Evolutionary conservation across 805 yeast genomes (phyloP), one percentile per base, ranked within the genome.

Genomic region (Pichia deserticola): DNA sequence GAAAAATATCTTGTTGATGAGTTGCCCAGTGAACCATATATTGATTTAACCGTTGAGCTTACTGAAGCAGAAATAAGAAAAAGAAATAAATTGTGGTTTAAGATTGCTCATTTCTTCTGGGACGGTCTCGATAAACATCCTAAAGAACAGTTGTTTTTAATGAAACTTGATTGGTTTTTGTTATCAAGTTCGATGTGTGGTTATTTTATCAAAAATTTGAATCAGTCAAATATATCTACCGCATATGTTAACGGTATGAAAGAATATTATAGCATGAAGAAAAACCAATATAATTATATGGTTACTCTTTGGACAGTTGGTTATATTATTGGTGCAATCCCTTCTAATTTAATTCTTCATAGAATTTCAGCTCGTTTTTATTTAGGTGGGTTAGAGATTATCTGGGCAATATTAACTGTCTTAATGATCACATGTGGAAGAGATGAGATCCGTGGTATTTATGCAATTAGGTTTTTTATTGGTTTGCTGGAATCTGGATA

Each of bases 191-290:
- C 55, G 68, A 81, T 4, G 74, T 78, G 62, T 30, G 81, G 80
- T 2, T 80, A 82, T 62, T 83, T 85, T 82, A 79, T 82, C 47
- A 82, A 82, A 60, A 77, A 78, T 47, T 68, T 84, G 40, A 86
- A 84, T 59, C 75, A 74, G 51, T 71, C 77, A 40, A 83, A 82
- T 60, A 65, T 78, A 46, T 73, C 72, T 51, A 82, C 82, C 53
- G 89, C 87, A 1, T 83, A 81, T 59, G 82, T 80, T 44, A 76
- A 82, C 28, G 84, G 86, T 15, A 73, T 83, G 78, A 64, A 72
- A 51, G 81, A 77, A 54, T 78, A 71, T 46, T 65, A 81, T 37
- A 69, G 70, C 5, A 73, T 84, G 78, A 59, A 71, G 49, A 82
- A 82, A 9, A 72, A 70, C 51, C 75, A 78, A 50, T 73, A 70